phyloP scores from a whole-genome alignment of 257 asterid genomes.

The Solanum acaule region DNA sequence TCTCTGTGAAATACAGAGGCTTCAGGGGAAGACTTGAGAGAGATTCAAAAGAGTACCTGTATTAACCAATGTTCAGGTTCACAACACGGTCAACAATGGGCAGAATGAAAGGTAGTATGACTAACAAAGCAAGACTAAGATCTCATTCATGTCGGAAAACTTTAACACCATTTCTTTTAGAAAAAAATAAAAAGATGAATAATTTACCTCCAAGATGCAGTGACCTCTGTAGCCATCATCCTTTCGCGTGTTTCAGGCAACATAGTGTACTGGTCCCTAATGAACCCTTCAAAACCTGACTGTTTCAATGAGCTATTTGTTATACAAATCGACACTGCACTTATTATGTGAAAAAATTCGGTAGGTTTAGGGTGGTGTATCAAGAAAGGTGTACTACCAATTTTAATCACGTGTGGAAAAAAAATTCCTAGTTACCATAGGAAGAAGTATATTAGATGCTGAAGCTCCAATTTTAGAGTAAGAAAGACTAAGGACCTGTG shows the following conservation, averaged over 20 bases:
- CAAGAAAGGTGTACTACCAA: not conserved
- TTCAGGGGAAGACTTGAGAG: conserved; percentile 52
- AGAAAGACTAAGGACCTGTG: not conserved
- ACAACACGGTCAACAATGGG: not conserved
- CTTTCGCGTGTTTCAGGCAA: conserved; percentile 94
- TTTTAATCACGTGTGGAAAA: not conserved
- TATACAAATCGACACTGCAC: not conserved
- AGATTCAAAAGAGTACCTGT: conserved; percentile 63
- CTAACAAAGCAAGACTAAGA: not conserved
- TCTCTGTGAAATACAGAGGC: conserved; percentile 48
- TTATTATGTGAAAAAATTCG: not conserved
- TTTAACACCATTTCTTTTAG: not conserved
- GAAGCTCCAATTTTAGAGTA: not conserved
- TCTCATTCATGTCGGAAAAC: not conserved
- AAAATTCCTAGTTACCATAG: not conserved
- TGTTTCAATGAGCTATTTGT: conserved; percentile 15
- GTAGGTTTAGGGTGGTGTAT: not conserved
- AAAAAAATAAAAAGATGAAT: not conserved
- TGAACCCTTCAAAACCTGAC: conserved; percentile 98
- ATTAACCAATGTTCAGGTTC: conserved; percentile 4
- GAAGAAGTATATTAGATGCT: too few relatives aligned
- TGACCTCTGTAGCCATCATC: conserved; percentile 89
- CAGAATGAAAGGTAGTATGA: not conserved
- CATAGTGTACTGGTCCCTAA: conserved; percentile 75
- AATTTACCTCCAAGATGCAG: conserved; percentile 79